phyloP scores from a whole-genome alignment of 2,329 filamentous ascomycete genomes.

The Aspergillus spinulosporus region DNA sequence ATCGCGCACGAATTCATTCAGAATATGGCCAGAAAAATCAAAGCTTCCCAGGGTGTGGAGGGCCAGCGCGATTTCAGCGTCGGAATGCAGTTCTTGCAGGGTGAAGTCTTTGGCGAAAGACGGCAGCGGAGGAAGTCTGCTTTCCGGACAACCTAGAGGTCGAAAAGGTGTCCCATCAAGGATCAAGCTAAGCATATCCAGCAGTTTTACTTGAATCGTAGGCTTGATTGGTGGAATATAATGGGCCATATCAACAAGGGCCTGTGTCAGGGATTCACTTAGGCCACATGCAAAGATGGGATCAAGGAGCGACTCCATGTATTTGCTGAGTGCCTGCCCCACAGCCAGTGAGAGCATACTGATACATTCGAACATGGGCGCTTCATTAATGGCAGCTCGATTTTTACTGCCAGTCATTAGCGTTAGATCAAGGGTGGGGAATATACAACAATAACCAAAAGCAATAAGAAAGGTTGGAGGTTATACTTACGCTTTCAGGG shows the following conservation, averaged over 20 bases:
- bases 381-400: slow-evolving; percentile 59
- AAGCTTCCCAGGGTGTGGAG: slow-evolving; percentile 97
- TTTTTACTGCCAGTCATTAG: slow-evolving; percentile 51
- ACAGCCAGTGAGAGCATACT: slow-evolving; percentile 94
- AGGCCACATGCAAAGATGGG: slow-evolving; percentile 96
- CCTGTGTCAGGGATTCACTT: slow-evolving; percentile 89
- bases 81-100: slow-evolving; percentile 74
- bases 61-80: slow-evolving; percentile 86
- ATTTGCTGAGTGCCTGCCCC: slow-evolving; percentile 94
- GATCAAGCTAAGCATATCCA: slow-evolving; percentile 93
- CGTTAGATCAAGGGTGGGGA: neutral
- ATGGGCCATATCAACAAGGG: slow-evolving; percentile 96
- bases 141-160: slow-evolving; percentile 85
- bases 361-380: slow-evolving; percentile 93
- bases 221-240: slow-evolving; percentile 94
- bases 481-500: slow-evolving; percentile 64
- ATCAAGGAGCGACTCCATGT: slow-evolving; percentile 92
- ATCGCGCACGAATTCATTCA: slow-evolving; percentile 98
- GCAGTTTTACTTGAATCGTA: slow-evolving; percentile 86
- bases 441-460: slow-evolving; percentile 5
- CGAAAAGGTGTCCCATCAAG: slow-evolving; percentile 90
- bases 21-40: slow-evolving; percentile 83
- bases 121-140: slow-evolving; percentile 76
- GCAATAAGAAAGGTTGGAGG: neutral
- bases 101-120: slow-evolving; percentile 88